Percentiles rank a stretch among this genome's conserved stretches.
phyloP scores from a whole-genome alignment of 2,329 filamentous ascomycete species.

The Phoma herbarum region DNA sequence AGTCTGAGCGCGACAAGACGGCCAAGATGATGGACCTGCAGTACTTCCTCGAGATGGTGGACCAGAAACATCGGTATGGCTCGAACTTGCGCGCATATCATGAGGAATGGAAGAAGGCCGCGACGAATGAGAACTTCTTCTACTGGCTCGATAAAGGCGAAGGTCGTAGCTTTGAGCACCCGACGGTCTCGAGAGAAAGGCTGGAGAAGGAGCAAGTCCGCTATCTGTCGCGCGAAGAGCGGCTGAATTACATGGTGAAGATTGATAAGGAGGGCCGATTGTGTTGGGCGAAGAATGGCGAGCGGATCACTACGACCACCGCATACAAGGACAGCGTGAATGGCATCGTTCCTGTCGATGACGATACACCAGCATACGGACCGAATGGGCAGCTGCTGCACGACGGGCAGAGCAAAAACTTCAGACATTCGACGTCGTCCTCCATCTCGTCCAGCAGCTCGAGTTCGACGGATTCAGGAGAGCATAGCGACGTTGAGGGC shows the following conservation, averaged over 20 bases:
- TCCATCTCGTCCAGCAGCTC: conserved; percentile 37
- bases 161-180: conserved; percentile 74
- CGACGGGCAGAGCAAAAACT: conserved; percentile 34
- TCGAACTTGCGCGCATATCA: conserved; percentile 85
- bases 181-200: conserved; percentile 74
- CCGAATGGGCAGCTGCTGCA: conserved; percentile 37
- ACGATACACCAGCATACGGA: conserved; percentile 54
- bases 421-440: conserved; percentile 31
- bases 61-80: conserved; percentile 86
- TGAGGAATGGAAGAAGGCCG: conserved; percentile 78
- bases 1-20: conserved; percentile 67
- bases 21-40: conserved; percentile 84
- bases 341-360: conserved; percentile 60
- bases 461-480: conserved; percentile 51
- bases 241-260: conserved; percentile 79
- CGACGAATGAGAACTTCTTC: conserved; percentile 89
- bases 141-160: conserved; percentile 90
- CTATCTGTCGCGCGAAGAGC: conserved; percentile 83
- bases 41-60: conserved; percentile 88
- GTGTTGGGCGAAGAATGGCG: conserved; percentile 86
- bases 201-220: conserved; percentile 82
- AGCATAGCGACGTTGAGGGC: conserved; percentile 67
- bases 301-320: conserved; percentile 77
- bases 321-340: conserved; percentile 81
- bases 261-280: conserved; percentile 78